Evolutionary conservation across 2,329 filamentous ascomycete genomes (phyloP).

Genomic region (Stachybotrys chlorohalonatus): DNA sequence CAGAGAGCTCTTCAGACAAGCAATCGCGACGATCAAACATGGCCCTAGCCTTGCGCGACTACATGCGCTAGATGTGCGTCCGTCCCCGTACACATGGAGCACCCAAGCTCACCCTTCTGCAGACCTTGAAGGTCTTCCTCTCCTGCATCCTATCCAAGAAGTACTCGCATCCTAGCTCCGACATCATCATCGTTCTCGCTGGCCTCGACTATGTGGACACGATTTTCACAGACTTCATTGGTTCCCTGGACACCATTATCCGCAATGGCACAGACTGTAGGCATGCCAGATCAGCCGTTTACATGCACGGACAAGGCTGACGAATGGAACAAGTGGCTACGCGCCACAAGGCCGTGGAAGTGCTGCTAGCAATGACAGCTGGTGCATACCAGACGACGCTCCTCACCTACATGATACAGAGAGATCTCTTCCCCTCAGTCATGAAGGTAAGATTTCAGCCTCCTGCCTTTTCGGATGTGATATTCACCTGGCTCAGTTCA

Average conservation of each 20-base stretch:
- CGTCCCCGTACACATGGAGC: slow-evolving; percentile 24
- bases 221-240: slow-evolving; percentile 82
- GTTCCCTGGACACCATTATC: slow-evolving; percentile 72
- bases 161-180: slow-evolving; percentile 90
- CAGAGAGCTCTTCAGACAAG: slow-evolving; percentile 67
- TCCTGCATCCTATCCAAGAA: slow-evolving; percentile 75
- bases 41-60: slow-evolving; percentile 54
- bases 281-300: not conserved
- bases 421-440: slow-evolving; percentile 85
- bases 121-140: slow-evolving; percentile 89
- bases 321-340: slow-evolving; percentile 49
- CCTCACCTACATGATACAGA: slow-evolving; percentile 88
- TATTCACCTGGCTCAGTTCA: slow-evolving; percentile 44
- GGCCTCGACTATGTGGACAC: slow-evolving; percentile 82
- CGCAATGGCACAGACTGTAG: slow-evolving; percentile 63
- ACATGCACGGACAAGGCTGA: slow-evolving; percentile 12
- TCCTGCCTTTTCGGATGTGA: slow-evolving; percentile 1
- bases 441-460: slow-evolving; percentile 63
- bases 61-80: slow-evolving; percentile 75
- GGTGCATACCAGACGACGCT: slow-evolving; percentile 95
- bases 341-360: slow-evolving; percentile 70
- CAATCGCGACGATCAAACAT: slow-evolving; percentile 59
- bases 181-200: slow-evolving; percentile 83
- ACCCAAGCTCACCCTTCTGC: slow-evolving; percentile 13
- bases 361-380: slow-evolving; percentile 74